Evolutionary conservation across 202 grass and related monocot genomes (phyloP).

Genomic region (Saccharum hybrid): DNA sequence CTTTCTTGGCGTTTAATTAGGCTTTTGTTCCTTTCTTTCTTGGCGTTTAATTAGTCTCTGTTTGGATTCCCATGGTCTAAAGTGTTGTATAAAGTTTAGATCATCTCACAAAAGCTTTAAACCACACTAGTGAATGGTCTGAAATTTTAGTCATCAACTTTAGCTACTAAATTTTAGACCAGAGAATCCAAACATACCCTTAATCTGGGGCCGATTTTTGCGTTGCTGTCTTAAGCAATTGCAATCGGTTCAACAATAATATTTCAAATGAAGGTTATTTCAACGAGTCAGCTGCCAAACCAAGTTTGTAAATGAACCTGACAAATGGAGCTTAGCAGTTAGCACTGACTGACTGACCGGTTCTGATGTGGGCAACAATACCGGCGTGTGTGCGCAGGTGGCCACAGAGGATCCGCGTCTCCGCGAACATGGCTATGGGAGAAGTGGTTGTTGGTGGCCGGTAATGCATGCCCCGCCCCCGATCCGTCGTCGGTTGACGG

Average conservation of each 20-base stretch:
- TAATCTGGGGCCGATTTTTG: neutral
- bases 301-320: neutral
- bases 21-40: too few species aligned
- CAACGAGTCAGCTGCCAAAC: neutral
- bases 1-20: neutral
- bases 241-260: neutral
- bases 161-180: too few species aligned
- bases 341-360: neutral
- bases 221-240: neutral
- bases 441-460: conserved; percentile 27
- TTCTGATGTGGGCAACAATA: neutral
- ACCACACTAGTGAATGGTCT: too few species aligned
- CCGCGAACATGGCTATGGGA: neutral
- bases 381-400: neutral
- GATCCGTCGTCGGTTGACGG: neutral
- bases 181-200: too few species aligned
- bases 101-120: too few species aligned
- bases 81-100: too few species aligned
- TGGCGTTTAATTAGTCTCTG: too few species aligned
- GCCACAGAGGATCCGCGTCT: conserved; percentile 37
- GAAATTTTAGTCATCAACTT: too few species aligned
- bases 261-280: neutral
- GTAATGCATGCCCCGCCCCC: neutral
- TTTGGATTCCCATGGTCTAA: too few species aligned
- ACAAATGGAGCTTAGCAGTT: neutral